Percentiles rank a stretch among this genome's conserved stretches.
These are phyloP conservation scores for Salix suchowensis DNA, from an alignment of 345 rosid species.

Conservation along the genomic window DNA sequence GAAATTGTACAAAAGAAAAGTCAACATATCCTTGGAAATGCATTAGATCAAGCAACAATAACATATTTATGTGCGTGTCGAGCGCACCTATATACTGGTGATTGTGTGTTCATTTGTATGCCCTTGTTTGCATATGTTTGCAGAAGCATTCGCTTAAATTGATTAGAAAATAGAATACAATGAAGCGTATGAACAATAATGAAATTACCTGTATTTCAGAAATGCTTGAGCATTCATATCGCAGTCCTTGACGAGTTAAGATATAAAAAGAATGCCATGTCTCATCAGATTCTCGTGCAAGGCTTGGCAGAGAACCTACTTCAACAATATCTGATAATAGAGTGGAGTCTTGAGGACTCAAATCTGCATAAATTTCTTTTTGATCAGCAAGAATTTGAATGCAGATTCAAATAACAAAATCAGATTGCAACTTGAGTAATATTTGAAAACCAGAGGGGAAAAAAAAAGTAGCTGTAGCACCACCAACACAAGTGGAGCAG, in stretches of 20 bases:
- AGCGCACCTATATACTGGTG: not conserved
- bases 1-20: not conserved
- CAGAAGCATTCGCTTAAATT: not conserved
- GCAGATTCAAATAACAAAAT: not conserved
- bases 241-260: slow-evolving; percentile 69
- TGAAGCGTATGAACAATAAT: not conserved
- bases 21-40: not conserved
- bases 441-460: not conserved
- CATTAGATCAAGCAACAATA: not conserved
- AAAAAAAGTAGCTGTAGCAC: not conserved
- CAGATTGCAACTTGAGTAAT: not conserved
- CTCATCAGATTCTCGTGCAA: slow-evolving; percentile 60
- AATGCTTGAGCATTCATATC: slow-evolving; percentile 70
- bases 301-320: slow-evolving; percentile 63
- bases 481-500: not conserved
- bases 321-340: slow-evolving; percentile 75
- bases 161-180: not conserved
- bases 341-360: slow-evolving; percentile 92
- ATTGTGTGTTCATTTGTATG: not conserved
- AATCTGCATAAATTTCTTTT: slow-evolving; percentile 48
- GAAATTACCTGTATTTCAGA: slow-evolving; percentile 63
- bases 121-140: not conserved
- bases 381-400: not conserved
- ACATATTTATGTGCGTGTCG: too few species aligned
- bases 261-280: slow-evolving; percentile 57